Evolutionary conservation across 768 basidiomycete species (phyloP), one percentile per base, ranked within the genome.

Genomic region (Candolleomyces efflorescens): DNA sequence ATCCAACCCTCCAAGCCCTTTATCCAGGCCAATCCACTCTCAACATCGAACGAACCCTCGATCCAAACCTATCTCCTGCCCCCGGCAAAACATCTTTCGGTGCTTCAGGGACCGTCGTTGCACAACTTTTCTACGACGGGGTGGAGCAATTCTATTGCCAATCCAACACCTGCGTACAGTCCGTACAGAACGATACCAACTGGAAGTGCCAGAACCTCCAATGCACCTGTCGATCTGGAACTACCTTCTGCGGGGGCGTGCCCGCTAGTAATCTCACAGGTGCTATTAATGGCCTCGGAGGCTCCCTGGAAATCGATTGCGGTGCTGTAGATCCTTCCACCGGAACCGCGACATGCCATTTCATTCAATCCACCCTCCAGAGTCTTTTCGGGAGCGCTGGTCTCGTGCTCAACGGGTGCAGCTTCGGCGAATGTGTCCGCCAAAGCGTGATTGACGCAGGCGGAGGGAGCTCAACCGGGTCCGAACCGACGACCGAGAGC

Each of bases 111-210:
- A 75, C 80, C 7, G 69, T 80, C n/a, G 85, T 79, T 59, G 86
- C 86, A 0, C 89, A 92, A 61, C 73, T 93, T 5, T 85, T 87
- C 69, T 93, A 92, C 68, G 77, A 77, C n/a, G 86, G 89, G 10
- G 82, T 86, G 32, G 91, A 94, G 66, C 93, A 97, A 65, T 98
- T 98, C 73, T 90, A 82, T 69, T 98, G 95, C 68, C 59, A 73
- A 10, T 92, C 92, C 0, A 75, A 83, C 60, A 74, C 78, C 5
- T 97, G 95, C 73, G 71, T 68, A 0, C 93, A 96, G 70, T 73
- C 75, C 15, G 69, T 82, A 20, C 69, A 72, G 9, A 68, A 63
- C 38, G 74, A 75, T 44, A 74, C 80, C 3, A 74, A 79, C 52
- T 97, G 88, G 87, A 74, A 73, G 17, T 98, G 95, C 62, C 76